phyloP scores from a whole-genome alignment of 257 asterid genomes.

The Primulina eburnea region DNA sequence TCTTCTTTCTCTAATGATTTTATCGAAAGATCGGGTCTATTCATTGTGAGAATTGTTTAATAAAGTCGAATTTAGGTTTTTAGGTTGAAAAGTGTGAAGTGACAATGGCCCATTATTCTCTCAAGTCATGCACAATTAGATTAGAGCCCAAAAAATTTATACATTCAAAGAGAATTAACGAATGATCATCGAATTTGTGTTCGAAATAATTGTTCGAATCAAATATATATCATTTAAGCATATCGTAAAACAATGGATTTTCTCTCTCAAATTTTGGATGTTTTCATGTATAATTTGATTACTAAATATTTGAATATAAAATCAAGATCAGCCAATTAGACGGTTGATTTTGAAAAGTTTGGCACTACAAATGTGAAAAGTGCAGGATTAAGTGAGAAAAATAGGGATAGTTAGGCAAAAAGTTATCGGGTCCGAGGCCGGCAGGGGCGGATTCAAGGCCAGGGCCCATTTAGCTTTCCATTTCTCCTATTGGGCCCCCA shows the following conservation, averaged over 20 bases:
- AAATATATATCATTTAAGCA: too few species aligned
- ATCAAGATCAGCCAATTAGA: neutral
- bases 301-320: too few species aligned
- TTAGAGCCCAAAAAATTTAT: too few species aligned
- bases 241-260: too few species aligned
- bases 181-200: too few species aligned
- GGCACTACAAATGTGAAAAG: neutral
- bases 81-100: neutral
- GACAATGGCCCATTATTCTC: neutral
- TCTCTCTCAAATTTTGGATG: too few species aligned
- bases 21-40: neutral
- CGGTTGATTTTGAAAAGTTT: neutral
- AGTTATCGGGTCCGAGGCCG: conserved; percentile 37
- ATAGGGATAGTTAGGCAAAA: conserved; percentile 11
- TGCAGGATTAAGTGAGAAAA: neutral
- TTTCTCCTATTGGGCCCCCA: conserved; percentile 33
- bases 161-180: too few species aligned
- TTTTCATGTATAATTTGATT: too few species aligned
- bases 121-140: neutral
- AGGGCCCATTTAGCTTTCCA: conserved; percentile 40
- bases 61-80: neutral
- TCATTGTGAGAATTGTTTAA: neutral
- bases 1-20: neutral
- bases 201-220: too few species aligned
- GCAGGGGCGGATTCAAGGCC: conserved; percentile 26